Evolutionary conservation across 2,329 filamentous ascomycete species (phyloP).

Genomic region (Sporothrix pallida): DNA sequence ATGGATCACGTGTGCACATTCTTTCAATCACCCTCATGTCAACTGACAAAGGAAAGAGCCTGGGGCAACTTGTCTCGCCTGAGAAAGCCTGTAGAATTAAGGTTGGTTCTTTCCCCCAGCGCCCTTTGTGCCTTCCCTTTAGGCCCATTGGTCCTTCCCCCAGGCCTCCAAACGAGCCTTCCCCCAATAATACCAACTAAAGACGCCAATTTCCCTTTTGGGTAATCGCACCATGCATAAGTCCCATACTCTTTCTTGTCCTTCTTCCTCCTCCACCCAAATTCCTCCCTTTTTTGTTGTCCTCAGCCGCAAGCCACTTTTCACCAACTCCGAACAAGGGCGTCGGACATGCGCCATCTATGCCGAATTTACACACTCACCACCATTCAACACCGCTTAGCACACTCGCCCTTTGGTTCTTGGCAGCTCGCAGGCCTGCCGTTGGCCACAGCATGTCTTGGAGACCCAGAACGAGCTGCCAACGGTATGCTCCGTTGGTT

Average conservation of each 20-base stretch:
- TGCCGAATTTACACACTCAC: slow-evolving; percentile 1
- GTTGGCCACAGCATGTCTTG: not conserved
- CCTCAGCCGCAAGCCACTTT: slow-evolving; percentile 30
- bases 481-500: not conserved
- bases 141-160: not conserved
- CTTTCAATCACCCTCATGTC: too few species aligned
- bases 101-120: not conserved
- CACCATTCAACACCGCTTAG: too few species aligned
- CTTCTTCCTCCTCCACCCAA: not conserved
- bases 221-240: too few species aligned
- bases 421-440: slow-evolving; percentile 9
- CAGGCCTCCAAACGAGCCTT: not conserved
- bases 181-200: not conserved
- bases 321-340: slow-evolving; percentile 32
- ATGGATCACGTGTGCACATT: too few species aligned
- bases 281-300: not conserved
- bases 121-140: not conserved
- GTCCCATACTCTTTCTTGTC: not conserved
- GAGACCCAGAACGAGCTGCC: not conserved
- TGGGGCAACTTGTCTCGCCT: too few species aligned
- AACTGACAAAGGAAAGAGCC: not conserved
- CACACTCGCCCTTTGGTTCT: not conserved
- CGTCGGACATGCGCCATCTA: slow-evolving; percentile 23
- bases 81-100: not conserved
- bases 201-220: not conserved